These are phyloP conservation scores for Globisporangium polare DNA, from an alignment of 352 stramenopile genomes.

Conservation along the genomic window DNA sequence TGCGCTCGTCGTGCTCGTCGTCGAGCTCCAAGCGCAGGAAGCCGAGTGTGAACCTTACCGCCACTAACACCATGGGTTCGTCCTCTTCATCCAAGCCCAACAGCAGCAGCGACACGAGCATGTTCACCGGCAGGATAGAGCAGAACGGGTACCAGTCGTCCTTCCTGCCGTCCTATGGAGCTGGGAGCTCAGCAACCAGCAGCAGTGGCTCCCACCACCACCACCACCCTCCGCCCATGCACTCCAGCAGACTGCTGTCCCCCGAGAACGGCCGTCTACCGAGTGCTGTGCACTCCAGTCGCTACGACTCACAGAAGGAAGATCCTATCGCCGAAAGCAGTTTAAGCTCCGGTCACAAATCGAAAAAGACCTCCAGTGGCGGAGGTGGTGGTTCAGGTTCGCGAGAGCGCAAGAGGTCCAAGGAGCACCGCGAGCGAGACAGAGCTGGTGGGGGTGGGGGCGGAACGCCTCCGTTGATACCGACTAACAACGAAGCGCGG, in stretches of 20 bases:
- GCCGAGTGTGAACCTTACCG: neutral
- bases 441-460: neutral
- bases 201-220: neutral
- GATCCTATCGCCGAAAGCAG: slow-evolving; percentile 9
- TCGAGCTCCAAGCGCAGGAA: slow-evolving; percentile 30
- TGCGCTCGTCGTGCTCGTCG: slow-evolving; percentile 29
- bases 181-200: neutral
- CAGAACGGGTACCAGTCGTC: slow-evolving; percentile 1
- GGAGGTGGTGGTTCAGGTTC: neutral
- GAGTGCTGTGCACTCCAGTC: slow-evolving; percentile 31
- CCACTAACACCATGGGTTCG: neutral
- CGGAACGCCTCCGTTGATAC: neutral
- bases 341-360: slow-evolving; percentile 3
- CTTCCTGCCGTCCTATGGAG: slow-evolving; percentile 1
- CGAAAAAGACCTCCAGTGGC: slow-evolving; percentile 6
- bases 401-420: slow-evolving; percentile 6
- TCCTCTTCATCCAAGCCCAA: slow-evolving; percentile 11
- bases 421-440: slow-evolving; percentile 11
- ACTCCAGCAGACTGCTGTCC: slow-evolving; percentile 24
- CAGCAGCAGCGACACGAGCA: slow-evolving; percentile 21
- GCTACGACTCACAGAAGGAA: slow-evolving; percentile 13
- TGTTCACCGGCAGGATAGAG: slow-evolving; percentile 10
- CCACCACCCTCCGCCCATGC: slow-evolving; percentile 8
- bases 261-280: slow-evolving; percentile 28
- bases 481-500: slow-evolving; percentile 18